Conservation (phyloP, 352 stramenopile species). For the Pythium volutum region DNA sequence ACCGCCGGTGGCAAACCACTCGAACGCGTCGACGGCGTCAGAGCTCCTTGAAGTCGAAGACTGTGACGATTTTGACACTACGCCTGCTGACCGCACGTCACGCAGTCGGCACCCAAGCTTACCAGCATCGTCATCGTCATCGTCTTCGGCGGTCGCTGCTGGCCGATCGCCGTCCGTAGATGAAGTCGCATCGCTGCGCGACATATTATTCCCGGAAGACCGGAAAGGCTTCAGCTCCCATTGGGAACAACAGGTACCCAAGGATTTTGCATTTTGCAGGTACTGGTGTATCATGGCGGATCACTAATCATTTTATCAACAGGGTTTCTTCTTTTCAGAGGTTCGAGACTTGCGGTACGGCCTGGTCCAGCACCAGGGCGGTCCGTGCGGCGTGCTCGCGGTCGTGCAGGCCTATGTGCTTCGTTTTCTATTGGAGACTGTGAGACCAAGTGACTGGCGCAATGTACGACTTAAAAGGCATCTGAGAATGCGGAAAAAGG, state of each 20-base stretch:
- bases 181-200: slow-evolving; percentile 46
- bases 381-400: slow-evolving; percentile 94
- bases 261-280: neutral
- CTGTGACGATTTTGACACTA: slow-evolving; percentile 40
- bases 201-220: slow-evolving; percentile 51
- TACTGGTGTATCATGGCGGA: too few relatives aligned
- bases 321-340: slow-evolving; percentile 66
- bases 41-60: slow-evolving; percentile 49
- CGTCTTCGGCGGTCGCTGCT: neutral
- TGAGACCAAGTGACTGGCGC: slow-evolving; percentile 42
- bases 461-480: too few relatives aligned
- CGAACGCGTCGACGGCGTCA: neutral
- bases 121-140: neutral
- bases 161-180: slow-evolving; percentile 30
- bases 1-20: neutral
- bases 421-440: slow-evolving; percentile 54
- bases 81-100: neutral
- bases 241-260: slow-evolving; percentile 50
- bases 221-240: slow-evolving; percentile 64
- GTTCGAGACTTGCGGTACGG: slow-evolving; percentile 73
- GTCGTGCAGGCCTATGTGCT: slow-evolving; percentile 92
- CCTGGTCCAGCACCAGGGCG: slow-evolving; percentile 91
- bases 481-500: too few relatives aligned
- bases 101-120: neutral
- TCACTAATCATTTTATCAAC: neutral